Conservation (phyloP, 257 asterid genomes). For the Cordia subcordata region DNA sequence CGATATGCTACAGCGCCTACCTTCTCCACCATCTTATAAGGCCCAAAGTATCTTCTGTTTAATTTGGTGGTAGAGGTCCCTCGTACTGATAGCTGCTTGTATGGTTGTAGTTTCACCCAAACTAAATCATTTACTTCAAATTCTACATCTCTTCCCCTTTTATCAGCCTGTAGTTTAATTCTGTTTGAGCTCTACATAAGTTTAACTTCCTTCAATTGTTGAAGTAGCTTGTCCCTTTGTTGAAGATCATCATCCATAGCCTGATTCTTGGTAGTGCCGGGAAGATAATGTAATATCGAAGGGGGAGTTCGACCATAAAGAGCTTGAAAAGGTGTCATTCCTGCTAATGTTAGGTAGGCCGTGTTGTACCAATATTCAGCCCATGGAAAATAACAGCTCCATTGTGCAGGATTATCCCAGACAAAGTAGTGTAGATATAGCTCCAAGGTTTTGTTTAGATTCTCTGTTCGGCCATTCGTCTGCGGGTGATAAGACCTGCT, state of each 20-base stretch:
- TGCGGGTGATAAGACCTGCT: background rate
- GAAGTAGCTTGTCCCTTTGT: background rate
- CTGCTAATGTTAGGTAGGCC: background rate
- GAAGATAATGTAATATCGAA: background rate
- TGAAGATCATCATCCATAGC: background rate
- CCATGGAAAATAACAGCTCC: background rate
- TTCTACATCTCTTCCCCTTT: too few species aligned
- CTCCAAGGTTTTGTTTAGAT: background rate
- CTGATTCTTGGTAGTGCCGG: background rate
- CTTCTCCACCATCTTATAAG: background rate
- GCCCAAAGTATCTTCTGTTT: background rate
- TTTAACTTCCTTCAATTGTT: too few species aligned
- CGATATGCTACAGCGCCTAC: background rate
- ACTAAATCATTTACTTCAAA: background rate
- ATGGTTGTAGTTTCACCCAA: background rate
- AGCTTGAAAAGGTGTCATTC: background rate
- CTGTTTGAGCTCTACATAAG: too few species aligned
- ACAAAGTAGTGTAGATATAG: background rate
- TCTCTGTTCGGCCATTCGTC: background rate
- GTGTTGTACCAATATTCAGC: slow-evolving; percentile 11
- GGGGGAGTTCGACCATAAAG: background rate
- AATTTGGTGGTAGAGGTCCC: background rate
- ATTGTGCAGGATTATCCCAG: background rate
- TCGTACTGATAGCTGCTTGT: background rate
- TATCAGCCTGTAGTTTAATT: too few species aligned